These are phyloP conservation scores for Eimeria brunetti DNA, from an alignment of 169 alveolate genomes.

Conservation along the genomic window DNA sequence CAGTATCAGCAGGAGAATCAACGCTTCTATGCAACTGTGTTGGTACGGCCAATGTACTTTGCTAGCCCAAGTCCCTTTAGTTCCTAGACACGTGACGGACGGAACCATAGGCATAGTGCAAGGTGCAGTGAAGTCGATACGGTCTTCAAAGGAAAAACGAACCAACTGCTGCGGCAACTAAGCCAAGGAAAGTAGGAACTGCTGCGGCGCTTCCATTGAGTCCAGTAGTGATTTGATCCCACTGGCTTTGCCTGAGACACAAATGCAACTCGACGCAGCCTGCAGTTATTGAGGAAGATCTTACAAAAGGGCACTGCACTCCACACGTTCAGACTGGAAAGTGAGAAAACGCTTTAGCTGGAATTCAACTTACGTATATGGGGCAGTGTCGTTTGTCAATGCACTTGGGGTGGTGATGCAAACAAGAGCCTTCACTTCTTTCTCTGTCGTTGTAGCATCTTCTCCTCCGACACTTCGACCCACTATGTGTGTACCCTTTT, in stretches of 20 bases:
- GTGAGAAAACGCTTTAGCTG: too few relatives aligned
- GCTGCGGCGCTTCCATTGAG: neutral
- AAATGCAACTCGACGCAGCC: neutral
- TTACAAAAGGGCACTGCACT: too few relatives aligned
- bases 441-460: too few relatives aligned
- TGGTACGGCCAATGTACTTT: neutral
- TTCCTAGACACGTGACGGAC: neutral
- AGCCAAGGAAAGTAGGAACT: neutral
- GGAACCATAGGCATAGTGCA: too few relatives aligned
- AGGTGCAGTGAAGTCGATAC: too few relatives aligned
- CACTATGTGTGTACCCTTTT: too few relatives aligned
- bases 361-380: neutral
- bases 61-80: neutral
- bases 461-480: too few relatives aligned
- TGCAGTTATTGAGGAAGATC: neutral
- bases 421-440: slow-evolving; percentile 8
- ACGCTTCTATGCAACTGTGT: neutral
- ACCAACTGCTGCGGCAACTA: neutral
- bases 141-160: neutral
- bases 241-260: neutral
- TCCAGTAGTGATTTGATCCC: neutral
- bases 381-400: neutral
- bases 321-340: too few relatives aligned
- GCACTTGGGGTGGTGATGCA: neutral
- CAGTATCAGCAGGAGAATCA: neutral